Percentiles rank a stretch among this genome's conserved stretches.
Evolutionary conservation across 1,284 basidiomycete genomes (phyloP).

Genomic region (Neonothopanus nambi): DNA sequence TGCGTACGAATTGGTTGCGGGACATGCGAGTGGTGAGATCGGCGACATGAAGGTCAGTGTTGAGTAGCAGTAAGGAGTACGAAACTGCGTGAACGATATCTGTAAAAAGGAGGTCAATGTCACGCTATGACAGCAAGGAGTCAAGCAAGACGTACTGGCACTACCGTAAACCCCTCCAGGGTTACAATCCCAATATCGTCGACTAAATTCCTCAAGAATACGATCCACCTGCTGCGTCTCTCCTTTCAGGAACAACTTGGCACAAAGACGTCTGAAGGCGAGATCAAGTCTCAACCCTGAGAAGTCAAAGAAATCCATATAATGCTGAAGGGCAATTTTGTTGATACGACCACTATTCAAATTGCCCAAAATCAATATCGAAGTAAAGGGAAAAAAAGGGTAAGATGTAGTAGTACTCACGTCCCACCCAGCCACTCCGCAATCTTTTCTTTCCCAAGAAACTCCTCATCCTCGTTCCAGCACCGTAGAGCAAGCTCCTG

Average conservation of each 20-base stretch:
- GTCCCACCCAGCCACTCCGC: conserved; percentile 93
- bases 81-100: conserved; percentile 92
- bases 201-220: conserved; percentile 89
- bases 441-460: conserved; percentile 87
- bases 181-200: conserved; percentile 91
- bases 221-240: conserved; percentile 99
- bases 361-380: conserved; percentile 17
- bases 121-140: conserved; percentile 3
- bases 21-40: conserved; percentile 92
- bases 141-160: conserved; percentile 56
- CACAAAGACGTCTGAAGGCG: conserved; percentile 90
- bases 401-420: too few relatives aligned
- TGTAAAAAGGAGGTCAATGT: conserved; percentile 26
- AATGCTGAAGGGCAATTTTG: conserved; percentile 72
- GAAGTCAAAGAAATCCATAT: conserved; percentile 93
- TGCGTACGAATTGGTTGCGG: conserved; percentile 88
- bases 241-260: conserved; percentile 90
- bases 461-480: conserved; percentile 86
- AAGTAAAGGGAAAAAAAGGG: background rate
- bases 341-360: conserved; percentile 71
- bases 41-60: conserved; percentile 96
- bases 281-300: conserved; percentile 77
- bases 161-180: conserved; percentile 78
- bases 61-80: conserved; percentile 92
- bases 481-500: conserved; percentile 77